Percentiles rank a stretch among this genome's conserved stretches.
These are phyloP conservation scores for Austroboletus sp. DNA, from an alignment of 1,284 basidiomycete genomes.

Conservation along the genomic window DNA sequence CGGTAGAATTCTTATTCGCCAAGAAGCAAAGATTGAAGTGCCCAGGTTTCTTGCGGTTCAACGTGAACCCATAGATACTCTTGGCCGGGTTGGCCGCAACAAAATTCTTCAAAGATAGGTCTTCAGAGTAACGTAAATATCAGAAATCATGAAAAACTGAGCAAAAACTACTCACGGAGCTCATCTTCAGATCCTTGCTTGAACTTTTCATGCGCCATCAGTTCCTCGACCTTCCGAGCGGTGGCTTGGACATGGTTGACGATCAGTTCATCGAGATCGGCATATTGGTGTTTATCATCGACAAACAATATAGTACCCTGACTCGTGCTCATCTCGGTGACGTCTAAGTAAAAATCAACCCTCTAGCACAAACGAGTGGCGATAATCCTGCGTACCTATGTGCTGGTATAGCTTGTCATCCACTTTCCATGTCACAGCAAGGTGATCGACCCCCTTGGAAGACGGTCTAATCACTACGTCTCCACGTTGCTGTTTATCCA, in stretches of 20 bases:
- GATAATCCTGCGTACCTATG: constrained; percentile 57
- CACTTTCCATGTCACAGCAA: constrained; percentile 99
- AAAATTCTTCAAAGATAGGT: constrained; percentile 84
- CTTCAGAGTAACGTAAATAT: constrained; percentile 36
- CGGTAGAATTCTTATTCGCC: constrained; percentile 83
- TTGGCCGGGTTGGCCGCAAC: constrained; percentile 89
- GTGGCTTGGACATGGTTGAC: constrained; percentile 96
- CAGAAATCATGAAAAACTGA: background rate
- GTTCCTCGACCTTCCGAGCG: constrained; percentile 87
- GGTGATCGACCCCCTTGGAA: constrained; percentile 87
- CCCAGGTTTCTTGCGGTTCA: constrained; percentile 86
- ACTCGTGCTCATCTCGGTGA: constrained; percentile 79
- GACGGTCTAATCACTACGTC: constrained; percentile 95
- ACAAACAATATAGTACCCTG: constrained; percentile 74
- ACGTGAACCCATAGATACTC: constrained; percentile 92
- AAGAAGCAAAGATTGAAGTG: constrained; percentile 93
- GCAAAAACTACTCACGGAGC: constrained; percentile 62
- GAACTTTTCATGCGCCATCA: constrained; percentile 95
- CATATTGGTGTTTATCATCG: constrained; percentile 77
- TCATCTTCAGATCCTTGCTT: constrained; percentile 84
- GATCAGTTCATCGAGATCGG: constrained; percentile 95
- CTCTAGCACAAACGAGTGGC: background rate
- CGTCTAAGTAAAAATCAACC: constrained; percentile 51
- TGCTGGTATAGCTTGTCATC: constrained; percentile 96
- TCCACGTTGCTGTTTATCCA: constrained; percentile 87